Conservation (phyloP, 345 rosid genomes). For the Iberis pinnata region DNA sequence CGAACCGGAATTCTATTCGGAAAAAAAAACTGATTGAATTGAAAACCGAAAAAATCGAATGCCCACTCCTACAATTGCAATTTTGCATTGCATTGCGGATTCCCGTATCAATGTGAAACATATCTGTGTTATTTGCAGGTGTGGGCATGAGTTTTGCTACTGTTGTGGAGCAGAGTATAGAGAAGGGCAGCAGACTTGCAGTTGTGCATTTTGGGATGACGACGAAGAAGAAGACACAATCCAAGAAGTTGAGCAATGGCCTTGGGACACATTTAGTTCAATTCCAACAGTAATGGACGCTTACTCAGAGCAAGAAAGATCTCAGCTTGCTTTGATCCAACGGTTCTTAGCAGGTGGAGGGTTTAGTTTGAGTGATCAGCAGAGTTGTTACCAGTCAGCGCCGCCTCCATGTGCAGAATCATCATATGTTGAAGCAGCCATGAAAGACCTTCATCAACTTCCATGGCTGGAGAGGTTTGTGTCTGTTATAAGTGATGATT, state of each 20-base stretch:
- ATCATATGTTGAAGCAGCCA: constrained; percentile 76
- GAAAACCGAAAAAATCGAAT: too few species aligned
- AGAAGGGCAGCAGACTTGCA: constrained; percentile 71
- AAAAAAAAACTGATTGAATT: too few species aligned
- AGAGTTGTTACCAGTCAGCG: constrained; percentile 61
- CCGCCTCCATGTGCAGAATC: constrained; percentile 59
- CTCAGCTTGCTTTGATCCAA: constrained; percentile 84
- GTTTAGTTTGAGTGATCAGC: constrained; percentile 80
- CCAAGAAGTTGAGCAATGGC: constrained; percentile 94
- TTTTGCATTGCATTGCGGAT: too few species aligned
- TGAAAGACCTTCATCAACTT: constrained; percentile 92
- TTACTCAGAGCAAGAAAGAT: constrained; percentile 91
- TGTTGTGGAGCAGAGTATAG: constrained; percentile 86
- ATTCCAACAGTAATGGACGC: constrained; percentile 81
- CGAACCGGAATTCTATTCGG: too few species aligned
- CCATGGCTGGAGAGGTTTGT: constrained; percentile 99
- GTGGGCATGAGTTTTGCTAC: constrained; percentile 92
- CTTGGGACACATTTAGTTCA: constrained; percentile 85
- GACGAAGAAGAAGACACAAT: constrained; percentile 56
- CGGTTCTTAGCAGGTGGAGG: constrained; percentile 87
- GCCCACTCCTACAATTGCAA: too few species aligned
- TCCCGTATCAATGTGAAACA: background rate
- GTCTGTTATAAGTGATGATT: constrained; percentile 90
- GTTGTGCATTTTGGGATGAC: constrained; percentile 87
- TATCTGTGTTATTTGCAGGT: constrained; percentile 39